phyloP scores from a whole-genome alignment of 306 rosid species.

The Neltuma alba region DNA sequence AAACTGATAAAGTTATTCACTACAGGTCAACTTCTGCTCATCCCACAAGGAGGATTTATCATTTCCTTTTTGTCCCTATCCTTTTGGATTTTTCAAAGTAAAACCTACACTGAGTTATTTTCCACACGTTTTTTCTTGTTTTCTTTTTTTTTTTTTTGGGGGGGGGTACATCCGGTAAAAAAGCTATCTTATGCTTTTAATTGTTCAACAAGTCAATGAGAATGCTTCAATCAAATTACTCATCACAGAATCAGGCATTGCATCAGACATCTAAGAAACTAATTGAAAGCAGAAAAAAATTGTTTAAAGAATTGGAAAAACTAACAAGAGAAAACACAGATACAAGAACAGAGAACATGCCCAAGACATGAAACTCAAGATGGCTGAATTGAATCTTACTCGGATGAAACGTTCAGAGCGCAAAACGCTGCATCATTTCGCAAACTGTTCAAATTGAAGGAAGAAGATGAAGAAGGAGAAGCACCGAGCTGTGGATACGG shows the following conservation, averaged over 20 bases:
- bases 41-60: slow-evolving; percentile 38
- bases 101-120: slow-evolving; percentile 42
- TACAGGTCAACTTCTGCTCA: slow-evolving; percentile 26
- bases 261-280: slow-evolving; percentile 19
- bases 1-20: slow-evolving; percentile 41
- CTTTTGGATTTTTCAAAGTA: slow-evolving; percentile 55
- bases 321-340: background rate
- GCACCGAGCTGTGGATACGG: slow-evolving; percentile 32
- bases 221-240: slow-evolving; percentile 36
- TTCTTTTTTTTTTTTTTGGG: background rate
- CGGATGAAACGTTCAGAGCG: slow-evolving; percentile 31
- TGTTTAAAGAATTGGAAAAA: slow-evolving; percentile 24
- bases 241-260: slow-evolving; percentile 28
- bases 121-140: slow-evolving; percentile 26
- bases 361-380: slow-evolving; percentile 8
- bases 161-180: slow-evolving; percentile 28
- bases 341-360: slow-evolving; percentile 40
- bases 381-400: background rate
- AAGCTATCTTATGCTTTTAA: slow-evolving; percentile 39
- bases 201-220: slow-evolving; percentile 40
- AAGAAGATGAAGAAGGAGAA: slow-evolving; percentile 40
- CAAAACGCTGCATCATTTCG: slow-evolving; percentile 35
- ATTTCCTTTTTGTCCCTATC: slow-evolving; percentile 64
- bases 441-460: slow-evolving; percentile 37
- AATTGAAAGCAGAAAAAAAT: background rate